phyloP scores from a whole-genome alignment of 1,139 yeast genomes.

The Lodderomyces oxycetoniae region DNA sequence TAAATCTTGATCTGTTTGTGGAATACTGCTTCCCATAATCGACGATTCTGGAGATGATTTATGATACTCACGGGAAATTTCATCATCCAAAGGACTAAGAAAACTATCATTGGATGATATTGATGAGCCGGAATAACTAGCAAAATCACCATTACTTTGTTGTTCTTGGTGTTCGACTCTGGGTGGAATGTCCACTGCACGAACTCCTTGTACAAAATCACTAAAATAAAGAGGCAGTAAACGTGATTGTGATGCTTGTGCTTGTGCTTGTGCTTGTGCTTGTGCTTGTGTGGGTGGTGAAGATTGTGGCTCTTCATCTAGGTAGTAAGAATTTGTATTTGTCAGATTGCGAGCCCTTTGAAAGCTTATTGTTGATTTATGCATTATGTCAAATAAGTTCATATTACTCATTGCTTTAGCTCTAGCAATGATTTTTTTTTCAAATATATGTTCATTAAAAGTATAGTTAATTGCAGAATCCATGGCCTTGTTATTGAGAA shows the following conservation, averaged over 20 bases:
- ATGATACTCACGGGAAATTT: slow-evolving; percentile 47
- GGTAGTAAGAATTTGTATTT: too few species aligned
- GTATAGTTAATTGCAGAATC: slow-evolving; percentile 1
- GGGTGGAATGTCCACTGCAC: too few species aligned
- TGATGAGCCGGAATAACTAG: slow-evolving; percentile 11
- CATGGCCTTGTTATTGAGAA: background rate
- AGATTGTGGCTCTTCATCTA: too few species aligned
- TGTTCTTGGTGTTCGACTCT: background rate
- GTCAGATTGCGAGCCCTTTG: too few species aligned
- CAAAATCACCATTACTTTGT: background rate
- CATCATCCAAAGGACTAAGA: slow-evolving; percentile 50
- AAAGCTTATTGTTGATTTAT: slow-evolving; percentile 6
- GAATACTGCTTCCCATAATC: too few species aligned
- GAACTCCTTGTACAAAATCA: too few species aligned
- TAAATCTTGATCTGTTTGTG: background rate
- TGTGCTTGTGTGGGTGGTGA: slow-evolving; percentile 1
- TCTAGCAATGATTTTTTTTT: background rate
- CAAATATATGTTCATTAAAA: slow-evolving; percentile 7
- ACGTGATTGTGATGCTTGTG: too few species aligned
- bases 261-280: background rate
- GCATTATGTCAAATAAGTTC: slow-evolving; percentile 10
- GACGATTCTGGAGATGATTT: slow-evolving; percentile 6
- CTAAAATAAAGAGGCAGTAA: too few species aligned
- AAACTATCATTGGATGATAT: slow-evolving; percentile 25
- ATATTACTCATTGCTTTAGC: background rate